Evolutionary conservation across 1,284 basidiomycete genomes (phyloP), one percentile per base, ranked within the genome.

Genomic region (Papiliotrema nemorosa): DNA sequence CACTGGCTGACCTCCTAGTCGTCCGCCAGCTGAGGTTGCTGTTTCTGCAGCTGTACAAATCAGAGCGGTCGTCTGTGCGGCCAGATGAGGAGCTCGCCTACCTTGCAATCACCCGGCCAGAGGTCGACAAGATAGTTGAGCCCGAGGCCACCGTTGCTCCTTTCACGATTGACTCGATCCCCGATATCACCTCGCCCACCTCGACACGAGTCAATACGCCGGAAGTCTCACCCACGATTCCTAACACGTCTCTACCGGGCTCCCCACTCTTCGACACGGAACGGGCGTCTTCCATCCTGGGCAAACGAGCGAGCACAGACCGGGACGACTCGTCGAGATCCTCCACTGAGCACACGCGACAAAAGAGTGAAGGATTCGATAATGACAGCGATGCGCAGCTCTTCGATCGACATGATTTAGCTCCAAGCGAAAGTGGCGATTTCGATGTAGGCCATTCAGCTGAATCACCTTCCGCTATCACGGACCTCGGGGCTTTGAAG

Each of bases 71-170:
- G 3, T 63, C 72, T 2, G 70, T 75, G 9, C 58, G 63, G 20
- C 73, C 73, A 3, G 62, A 64, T 16, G 69, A 72, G 53, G 70
- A 73, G 52, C 63, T 75, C 13, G 73, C 73, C 0, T 70, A 72
- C 18, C 62, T 75, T 1, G 73, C 73, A n/a, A 71, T 73, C 46
- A 68, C 66, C 6, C 60, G 66, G 27, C 66, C 66, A 0, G 64
- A 68, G 38, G 53, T 63, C 20, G 64, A 66, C 39, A 44, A 56
- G 16, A 58, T 63, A 5, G 59, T 64, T 9, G 57, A 63, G 27
- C 57, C 59, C 5, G 27, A 47, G 31, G 37, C 46, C 21, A 33
- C 50, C 25, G 47, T 38, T 9, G 25, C 22, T 12, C 31, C 31
- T 27, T 21, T 46, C 25, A 52, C 52, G 1, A 26, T 66, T 18